Conservation (phyloP, 2,329 filamentous ascomycete genomes). For the Aschersonia sp. region DNA sequence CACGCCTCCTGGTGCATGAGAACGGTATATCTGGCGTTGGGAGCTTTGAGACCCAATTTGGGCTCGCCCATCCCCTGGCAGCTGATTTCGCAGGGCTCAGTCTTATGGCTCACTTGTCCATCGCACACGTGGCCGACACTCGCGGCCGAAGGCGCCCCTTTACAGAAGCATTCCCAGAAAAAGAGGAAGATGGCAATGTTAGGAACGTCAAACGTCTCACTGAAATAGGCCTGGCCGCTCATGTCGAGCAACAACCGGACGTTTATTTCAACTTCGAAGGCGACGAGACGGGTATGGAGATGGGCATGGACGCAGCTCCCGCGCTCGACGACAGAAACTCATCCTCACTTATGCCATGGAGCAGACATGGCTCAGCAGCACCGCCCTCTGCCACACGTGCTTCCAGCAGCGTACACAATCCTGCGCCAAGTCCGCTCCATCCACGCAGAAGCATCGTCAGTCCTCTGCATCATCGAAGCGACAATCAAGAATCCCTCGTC, state of each 20-base stretch:
- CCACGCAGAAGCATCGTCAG: constrained; percentile 19
- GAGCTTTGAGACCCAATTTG: constrained; percentile 8
- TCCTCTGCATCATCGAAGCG: constrained; percentile 25
- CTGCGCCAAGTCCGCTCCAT: constrained; percentile 23
- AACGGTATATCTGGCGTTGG: constrained; percentile 21
- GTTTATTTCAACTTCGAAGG: constrained; percentile 10
- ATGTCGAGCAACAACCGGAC: too few species aligned
- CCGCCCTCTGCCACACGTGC: constrained; percentile 31
- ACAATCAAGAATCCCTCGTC: constrained; percentile 1
- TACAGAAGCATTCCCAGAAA: constrained; percentile 27
- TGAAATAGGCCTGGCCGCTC: not conserved
- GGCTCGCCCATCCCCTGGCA: constrained; percentile 27
- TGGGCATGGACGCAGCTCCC: constrained; percentile 53
- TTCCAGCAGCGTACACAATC: constrained; percentile 21
- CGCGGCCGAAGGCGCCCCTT: constrained; percentile 26
- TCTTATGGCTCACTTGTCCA: constrained; percentile 19
- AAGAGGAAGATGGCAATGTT: constrained; percentile 8
- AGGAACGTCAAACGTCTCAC: not conserved
- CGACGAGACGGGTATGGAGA: constrained; percentile 38
- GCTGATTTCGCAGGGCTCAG: constrained; percentile 26
- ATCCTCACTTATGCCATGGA: constrained; percentile 38
- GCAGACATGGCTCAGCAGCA: constrained; percentile 27
- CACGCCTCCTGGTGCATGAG: constrained; percentile 14
- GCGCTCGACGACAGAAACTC: constrained; percentile 53
- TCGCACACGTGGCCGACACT: constrained; percentile 6